phyloP scores from a whole-genome alignment of 2,329 filamentous ascomycete genomes.

The Pseudogymnoascus sp. region DNA sequence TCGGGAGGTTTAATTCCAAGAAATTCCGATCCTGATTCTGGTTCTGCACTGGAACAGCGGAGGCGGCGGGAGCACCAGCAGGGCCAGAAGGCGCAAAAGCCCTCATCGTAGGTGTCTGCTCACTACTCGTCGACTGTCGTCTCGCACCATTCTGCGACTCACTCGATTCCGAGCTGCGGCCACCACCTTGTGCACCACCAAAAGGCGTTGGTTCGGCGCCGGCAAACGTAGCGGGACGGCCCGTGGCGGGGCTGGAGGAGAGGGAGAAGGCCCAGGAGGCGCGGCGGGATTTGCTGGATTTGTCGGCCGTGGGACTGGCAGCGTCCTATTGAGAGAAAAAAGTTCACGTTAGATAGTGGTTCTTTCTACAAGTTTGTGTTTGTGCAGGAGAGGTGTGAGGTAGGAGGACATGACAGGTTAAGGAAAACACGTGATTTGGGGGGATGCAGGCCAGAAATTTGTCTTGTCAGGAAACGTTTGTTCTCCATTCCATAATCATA shows the following conservation, averaged over 20 bases:
- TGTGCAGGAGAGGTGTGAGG: background rate
- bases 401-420: background rate
- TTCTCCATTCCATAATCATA: conserved; percentile 8
- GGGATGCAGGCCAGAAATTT: background rate
- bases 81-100: background rate
- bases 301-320: background rate
- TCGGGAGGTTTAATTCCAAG: background rate
- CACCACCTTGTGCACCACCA: background rate
- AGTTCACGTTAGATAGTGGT: background rate
- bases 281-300: background rate
- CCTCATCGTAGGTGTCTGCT: background rate
- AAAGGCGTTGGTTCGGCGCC: background rate
- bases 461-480: background rate
- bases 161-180: background rate
- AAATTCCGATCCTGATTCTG: background rate
- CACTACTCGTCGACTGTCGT: background rate
- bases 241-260: background rate
- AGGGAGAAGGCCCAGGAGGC: background rate
- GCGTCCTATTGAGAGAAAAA: background rate
- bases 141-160: background rate
- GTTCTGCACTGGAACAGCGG: background rate
- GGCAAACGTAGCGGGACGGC: background rate
- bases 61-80: background rate
- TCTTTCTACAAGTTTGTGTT: conserved; percentile 1
- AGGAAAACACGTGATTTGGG: background rate